Base-by-base conservation (phyloP, 257 asterid species). In the Osmanthus fragrans region DNA sequence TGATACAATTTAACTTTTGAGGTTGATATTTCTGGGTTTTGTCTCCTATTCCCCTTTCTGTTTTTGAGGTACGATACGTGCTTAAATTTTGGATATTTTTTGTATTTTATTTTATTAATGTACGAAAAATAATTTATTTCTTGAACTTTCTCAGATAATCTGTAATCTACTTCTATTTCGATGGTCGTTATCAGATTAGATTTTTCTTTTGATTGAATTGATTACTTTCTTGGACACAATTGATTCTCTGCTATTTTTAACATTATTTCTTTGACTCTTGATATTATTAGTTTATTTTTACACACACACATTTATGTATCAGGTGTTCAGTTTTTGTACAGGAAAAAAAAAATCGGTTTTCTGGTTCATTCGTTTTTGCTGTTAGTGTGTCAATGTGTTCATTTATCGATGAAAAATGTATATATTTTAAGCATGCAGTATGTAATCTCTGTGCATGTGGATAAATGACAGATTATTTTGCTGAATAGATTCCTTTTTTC, bases 31-130 rank as follows among this genome's bases (percentile, higher is more conserved):
- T 70, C 42, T 69, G 9, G 40, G 33, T 18, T 10, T 80, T 67
- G 34, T 76, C 66, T 49, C 85, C 96, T 94, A 93, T 93, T 90
- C 45, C 66, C 32, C 23, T 56, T 82, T 84, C 80, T 79, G 77
- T 32, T 32, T 32, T 73, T 36, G 66, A 77, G 92, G 88, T 87
- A 77, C 54, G 51, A 74, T 84, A 81, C 71, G 72, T 69, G 75
- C 74, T 81, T 65, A 6, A 18, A 19, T 11, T 49, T 36, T 2
- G 7, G 77, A 45, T 37, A 32, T n/a, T 25, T 39, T 66, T 9
- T 39, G 4, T 32, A 32, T 63, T 64, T 58, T 7, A 18, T 2
- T 11, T 33, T n/a, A 1, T 60, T 13, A 27, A 42, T 77, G 27
- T 39, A 19, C 74, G 64, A 66, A 70, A 56, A 71, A 13, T 70